Base-by-base conservation (phyloP, 1,139 yeast species). In the Yamadazyma diospyri region DNA sequence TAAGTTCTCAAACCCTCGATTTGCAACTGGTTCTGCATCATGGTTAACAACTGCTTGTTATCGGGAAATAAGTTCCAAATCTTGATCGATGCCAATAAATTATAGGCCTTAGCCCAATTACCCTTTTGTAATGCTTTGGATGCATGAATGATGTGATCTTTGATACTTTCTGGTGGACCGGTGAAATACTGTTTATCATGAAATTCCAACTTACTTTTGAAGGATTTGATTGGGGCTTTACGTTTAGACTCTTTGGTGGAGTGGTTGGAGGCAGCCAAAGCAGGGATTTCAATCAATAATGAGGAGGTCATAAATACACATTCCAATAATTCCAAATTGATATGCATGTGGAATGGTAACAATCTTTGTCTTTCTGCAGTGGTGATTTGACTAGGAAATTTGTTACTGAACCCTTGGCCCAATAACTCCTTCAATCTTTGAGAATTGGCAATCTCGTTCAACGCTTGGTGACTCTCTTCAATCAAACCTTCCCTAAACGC, bases 281-380 rank as follows among this genome's bases (percentile, higher is more conserved):
- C 78, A 30, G 99, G 98, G 42, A 92, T 82, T 67, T 94, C 98
- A 50, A 87, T 77, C 56, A 94, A 76, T 61, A 94, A 71, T 26
- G 96, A 86, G 42, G 89, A 74, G 9, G 97, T 92, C 72, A 88
- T 77, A 69, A 84, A 89, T 37, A 86, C 95, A 58, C 95, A 84
- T 65, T 94, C 98, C 51, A 94, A 75, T 50, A 94, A 77, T 68
- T 94, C 98, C 51, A 89, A 72, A 63, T 94, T 94, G 60, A 94
- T 88, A 66, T 94, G 99, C 83, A 87, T 89, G 65, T 94, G 98
- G 83, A 85, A 94, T 40, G 99, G 99, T 56, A 92, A 73, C 58
- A 88, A 76, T 57, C 89, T 83, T 59, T 83, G 94, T 54, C 77
- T 83, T 56, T 82, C 92, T 43, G 72, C 75, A 14, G 67, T 61